Evolutionary conservation across 2,329 filamentous ascomycete genomes (phyloP).

Genomic region (Verticillium albo-atrum): DNA sequence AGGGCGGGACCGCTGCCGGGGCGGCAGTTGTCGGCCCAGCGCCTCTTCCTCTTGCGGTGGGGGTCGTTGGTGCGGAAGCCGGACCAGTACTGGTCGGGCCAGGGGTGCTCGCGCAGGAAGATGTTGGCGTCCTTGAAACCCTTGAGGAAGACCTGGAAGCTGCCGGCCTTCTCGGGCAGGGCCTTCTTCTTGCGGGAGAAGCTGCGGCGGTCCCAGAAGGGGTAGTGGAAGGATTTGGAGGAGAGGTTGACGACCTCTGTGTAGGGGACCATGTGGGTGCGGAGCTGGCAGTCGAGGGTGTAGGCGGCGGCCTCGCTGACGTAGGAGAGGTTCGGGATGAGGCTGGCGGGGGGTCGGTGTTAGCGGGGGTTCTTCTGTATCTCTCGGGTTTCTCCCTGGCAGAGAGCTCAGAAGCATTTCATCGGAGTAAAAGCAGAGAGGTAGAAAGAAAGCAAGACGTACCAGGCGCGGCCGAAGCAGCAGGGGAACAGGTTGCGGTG

Average conservation of each 20-base stretch:
- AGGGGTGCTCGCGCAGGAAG: conserved; percentile 90
- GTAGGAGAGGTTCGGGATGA: conserved; percentile 97
- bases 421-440: background rate
- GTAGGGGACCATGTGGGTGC: conserved; percentile 90
- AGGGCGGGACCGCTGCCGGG: conserved; percentile 18
- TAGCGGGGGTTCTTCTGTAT: background rate
- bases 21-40: conserved; percentile 21
- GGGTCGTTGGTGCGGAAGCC: conserved; percentile 66
- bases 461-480: conserved; percentile 91
- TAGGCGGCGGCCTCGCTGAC: conserved; percentile 97
- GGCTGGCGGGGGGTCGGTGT: conserved; percentile 32
- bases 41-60: conserved; percentile 62
- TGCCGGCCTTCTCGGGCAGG: conserved; percentile 85
- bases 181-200: conserved; percentile 84
- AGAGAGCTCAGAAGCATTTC: background rate
- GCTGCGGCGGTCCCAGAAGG: conserved; percentile 90
- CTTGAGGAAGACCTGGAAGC: conserved; percentile 95
- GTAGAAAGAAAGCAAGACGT: conserved; percentile 20
- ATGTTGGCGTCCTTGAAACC: conserved; percentile 96
- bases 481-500: conserved; percentile 96
- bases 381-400: background rate
- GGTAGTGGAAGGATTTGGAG: conserved; percentile 97
- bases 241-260: conserved; percentile 92
- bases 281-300: conserved; percentile 84
- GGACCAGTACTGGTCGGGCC: conserved; percentile 82